Evolutionary conservation across 2,329 filamentous ascomycete species (phyloP).

Genomic region (Tolypocladium cylindrosporum): DNA sequence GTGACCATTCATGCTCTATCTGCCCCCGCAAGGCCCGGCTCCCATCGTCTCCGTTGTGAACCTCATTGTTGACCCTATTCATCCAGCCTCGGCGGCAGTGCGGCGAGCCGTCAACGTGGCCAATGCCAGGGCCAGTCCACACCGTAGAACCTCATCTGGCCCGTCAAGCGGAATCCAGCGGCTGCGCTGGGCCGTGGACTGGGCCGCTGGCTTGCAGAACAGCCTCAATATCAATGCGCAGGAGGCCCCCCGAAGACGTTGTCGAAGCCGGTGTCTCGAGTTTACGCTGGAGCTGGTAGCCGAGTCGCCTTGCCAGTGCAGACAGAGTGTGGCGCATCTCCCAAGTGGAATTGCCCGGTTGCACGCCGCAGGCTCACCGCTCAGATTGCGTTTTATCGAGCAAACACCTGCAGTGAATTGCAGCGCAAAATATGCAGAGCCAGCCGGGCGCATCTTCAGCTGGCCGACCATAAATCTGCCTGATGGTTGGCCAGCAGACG

Average conservation of each 20-base stretch:
- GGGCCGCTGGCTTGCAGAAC: neutral
- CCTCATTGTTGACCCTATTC: too few relatives aligned
- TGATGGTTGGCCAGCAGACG: neutral
- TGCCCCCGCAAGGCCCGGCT: neutral
- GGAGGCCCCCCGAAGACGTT: neutral
- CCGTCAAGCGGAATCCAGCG: neutral
- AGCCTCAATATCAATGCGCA: neutral
- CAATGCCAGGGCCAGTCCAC: neutral
- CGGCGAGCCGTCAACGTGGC: neutral
- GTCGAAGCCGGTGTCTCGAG: neutral
- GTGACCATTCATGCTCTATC: neutral
- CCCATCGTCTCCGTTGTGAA: neutral
- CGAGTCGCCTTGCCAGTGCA: neutral
- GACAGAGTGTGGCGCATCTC: neutral
- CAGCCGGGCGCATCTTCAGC: neutral
- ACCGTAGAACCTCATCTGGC: neutral
- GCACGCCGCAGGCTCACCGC: neutral
- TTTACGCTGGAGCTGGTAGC: neutral
- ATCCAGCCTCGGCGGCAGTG: neutral
- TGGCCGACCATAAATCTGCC: neutral
- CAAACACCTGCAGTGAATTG: neutral
- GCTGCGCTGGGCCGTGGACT: neutral
- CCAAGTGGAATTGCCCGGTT: neutral
- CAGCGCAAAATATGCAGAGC: neutral
- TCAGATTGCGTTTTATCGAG: neutral